These are phyloP conservation scores for Endocladia muricata DNA, from an alignment of 31 red algal genomes.

Conservation along the genomic window DNA sequence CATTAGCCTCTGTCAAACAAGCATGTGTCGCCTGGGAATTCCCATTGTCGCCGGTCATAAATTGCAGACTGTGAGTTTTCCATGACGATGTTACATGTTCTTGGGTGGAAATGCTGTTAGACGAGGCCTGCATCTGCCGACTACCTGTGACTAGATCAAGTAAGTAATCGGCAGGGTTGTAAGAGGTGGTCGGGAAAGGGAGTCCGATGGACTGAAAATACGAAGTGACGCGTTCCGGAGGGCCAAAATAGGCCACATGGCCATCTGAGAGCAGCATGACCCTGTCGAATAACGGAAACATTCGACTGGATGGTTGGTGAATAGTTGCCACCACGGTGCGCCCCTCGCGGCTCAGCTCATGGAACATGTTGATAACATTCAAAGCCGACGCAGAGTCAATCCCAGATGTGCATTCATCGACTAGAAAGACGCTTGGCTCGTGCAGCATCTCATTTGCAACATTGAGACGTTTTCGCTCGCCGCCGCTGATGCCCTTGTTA, in stretches of 20 bases:
- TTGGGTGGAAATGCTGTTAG: constrained; percentile 3
- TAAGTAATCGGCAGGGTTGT: constrained; percentile 88
- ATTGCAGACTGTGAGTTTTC: constrained; percentile 1
- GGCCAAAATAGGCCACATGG: constrained; percentile 73
- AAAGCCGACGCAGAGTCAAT: constrained; percentile 84
- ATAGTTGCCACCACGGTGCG: constrained; percentile 85
- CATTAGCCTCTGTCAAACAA: neutral
- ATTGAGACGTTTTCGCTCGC: constrained; percentile 88
- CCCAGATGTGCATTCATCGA: constrained; percentile 83
- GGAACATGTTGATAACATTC: constrained; percentile 78
- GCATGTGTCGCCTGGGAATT: neutral
- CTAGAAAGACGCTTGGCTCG: constrained; percentile 73
- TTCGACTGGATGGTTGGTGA: constrained; percentile 83
- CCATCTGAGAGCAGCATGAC: constrained; percentile 71
- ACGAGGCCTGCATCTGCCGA: neutral
- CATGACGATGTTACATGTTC: constrained; percentile 16
- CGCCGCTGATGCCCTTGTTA: constrained; percentile 82
- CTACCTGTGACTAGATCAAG: constrained; percentile 77
- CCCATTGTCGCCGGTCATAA: too few relatives aligned
- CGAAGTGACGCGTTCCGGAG: constrained; percentile 38
- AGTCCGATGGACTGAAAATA: constrained; percentile 69
- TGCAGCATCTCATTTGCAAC: constrained; percentile 90
- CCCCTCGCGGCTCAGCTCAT: constrained; percentile 62
- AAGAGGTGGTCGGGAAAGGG: constrained; percentile 52
- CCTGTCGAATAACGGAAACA: constrained; percentile 86